phyloP scores from a whole-genome alignment of 2,329 filamentous ascomycete genomes.

The Furcasterigmium sp. region DNA sequence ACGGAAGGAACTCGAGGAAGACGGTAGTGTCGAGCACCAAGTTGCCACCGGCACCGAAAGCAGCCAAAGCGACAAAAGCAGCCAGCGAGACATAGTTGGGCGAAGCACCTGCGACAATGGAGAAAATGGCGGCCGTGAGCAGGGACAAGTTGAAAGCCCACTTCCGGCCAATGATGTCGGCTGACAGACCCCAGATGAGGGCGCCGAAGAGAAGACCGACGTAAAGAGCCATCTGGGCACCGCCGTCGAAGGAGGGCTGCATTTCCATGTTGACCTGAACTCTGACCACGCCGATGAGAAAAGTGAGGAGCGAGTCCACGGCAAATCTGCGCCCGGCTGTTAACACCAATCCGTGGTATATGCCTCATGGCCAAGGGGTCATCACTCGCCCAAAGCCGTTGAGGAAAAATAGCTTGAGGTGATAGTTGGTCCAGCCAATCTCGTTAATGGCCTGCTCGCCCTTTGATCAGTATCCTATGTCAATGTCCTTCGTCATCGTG shows the following conservation, averaged over 20 bases:
- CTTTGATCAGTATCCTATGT: not conserved
- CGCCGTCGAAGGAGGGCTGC: conserved; percentile 28
- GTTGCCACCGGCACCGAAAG: conserved; percentile 63
- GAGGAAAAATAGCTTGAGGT: conserved; percentile 45
- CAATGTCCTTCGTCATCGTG: not conserved
- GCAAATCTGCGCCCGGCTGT: conserved; percentile 23
- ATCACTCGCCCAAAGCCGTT: conserved; percentile 42
- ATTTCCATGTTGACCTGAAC: conserved; percentile 48
- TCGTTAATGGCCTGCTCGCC: conserved; percentile 35
- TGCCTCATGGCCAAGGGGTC: not conserved
- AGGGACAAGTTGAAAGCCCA: conserved; percentile 65
- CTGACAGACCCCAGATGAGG: conserved; percentile 63
- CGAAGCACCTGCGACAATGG: conserved; percentile 58
- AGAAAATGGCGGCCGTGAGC: conserved; percentile 52
- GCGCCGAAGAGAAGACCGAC: conserved; percentile 51
- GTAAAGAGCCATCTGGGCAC: conserved; percentile 57
- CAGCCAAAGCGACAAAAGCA: conserved; percentile 56
- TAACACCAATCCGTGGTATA: conserved; percentile 14
- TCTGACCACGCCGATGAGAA: conserved; percentile 42
- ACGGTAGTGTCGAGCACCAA: conserved; percentile 56
- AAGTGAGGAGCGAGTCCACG: conserved; percentile 20
- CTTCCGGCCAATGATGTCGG: conserved; percentile 63
- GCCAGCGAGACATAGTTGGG: conserved; percentile 63
- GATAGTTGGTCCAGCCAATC: conserved; percentile 45
- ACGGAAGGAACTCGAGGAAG: conserved; percentile 39